Evolutionary conservation across 2,329 filamentous ascomycete genomes (phyloP), one percentile per base, ranked within the genome.

Genomic region (Didymella segeticola): DNA sequence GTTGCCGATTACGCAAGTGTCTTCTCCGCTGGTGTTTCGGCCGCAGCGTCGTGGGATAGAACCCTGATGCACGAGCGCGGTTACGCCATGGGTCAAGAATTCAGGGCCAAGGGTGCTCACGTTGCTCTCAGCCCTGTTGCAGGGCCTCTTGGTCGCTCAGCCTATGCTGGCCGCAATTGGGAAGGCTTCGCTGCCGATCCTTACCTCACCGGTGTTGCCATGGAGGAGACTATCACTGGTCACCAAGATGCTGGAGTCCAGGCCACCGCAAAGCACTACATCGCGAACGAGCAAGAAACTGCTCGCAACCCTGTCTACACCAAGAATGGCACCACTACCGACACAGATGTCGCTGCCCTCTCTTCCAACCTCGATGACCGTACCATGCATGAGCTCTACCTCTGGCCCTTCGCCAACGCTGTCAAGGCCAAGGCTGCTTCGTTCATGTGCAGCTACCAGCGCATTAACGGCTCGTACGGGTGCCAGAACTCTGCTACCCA

Each of bases 331-430:
- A 62, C 34, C 49, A 75, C 67, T 3, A 76, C 57, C 57, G 72
- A 58, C 70, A 58, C 60, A 7, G 56, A 53, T 33, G 66, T 78
- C 77, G 82, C 86, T 61, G 81, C 85, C 9, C 71, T 83, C 10
- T 86, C 83, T 0, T 78, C 85, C 27, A 88, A 88, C 61, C 76
- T 88, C 5, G 82, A 88, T 55, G 87, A 89, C 68, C 81, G 83
- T 57, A 86, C 86, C 0, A 77, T 89, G 48, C 86, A 88, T 61
- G 86, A 89, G 68, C 76, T 84, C 20, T 89, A 89, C 56, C 77
- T 86, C 4, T 89, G 85, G 81, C 86, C 86, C 0, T 89, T 89
- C 52, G 81, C 85, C 62, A 83, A 89, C 50, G 82, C 83, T 0
- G 73, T 88, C 12, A 78, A 74, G 27, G 84, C 84, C 4, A 83